These are phyloP conservation scores for Arachis monticola DNA, from an alignment of 331 rosid species.

Conservation along the genomic window DNA sequence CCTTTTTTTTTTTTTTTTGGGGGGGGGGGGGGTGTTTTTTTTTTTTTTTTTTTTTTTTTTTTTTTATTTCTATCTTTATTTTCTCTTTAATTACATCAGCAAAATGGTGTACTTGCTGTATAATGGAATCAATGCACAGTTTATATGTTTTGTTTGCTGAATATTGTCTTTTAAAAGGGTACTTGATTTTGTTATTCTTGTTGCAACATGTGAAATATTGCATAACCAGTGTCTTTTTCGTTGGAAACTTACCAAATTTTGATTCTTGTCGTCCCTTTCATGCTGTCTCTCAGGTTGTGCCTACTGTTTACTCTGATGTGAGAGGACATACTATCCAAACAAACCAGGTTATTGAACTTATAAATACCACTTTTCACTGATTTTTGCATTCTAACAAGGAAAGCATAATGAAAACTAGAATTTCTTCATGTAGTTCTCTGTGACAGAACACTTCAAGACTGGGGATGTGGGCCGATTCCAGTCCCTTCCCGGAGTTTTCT, in stretches of 20 bases:
- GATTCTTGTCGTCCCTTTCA: background rate
- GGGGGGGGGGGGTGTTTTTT: too few species aligned
- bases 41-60: too few species aligned
- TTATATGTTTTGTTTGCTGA: background rate
- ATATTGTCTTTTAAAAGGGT: background rate
- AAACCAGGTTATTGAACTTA: slow-evolving; percentile 67
- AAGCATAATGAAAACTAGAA: slow-evolving; percentile 11
- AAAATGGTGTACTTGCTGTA: slow-evolving; percentile 4
- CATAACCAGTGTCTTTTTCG: background rate
- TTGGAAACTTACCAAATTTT: slow-evolving; percentile 17
- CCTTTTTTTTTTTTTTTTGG: too few species aligned
- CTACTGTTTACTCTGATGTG: slow-evolving; percentile 83
- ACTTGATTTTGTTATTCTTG: slow-evolving; percentile 1
- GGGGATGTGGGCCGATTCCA: slow-evolving; percentile 75
- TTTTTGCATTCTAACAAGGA: slow-evolving; percentile 5
- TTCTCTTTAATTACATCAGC: background rate
- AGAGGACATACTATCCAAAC: slow-evolving; percentile 85
- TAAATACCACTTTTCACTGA: background rate
- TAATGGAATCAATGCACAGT: background rate
- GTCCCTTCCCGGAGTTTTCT: slow-evolving; percentile 92
- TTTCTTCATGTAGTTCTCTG: slow-evolving; percentile 79
- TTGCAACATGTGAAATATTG: slow-evolving; percentile 2
- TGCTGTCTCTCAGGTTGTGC: slow-evolving; percentile 71
- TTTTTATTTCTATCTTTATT: background rate
- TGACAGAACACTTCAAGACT: slow-evolving; percentile 80